Evolutionary conservation across 495 filamentous ascomycete genomes (phyloP), one percentile per base, ranked within the genome.

Genomic region (Venustampulla echinocandica): DNA sequence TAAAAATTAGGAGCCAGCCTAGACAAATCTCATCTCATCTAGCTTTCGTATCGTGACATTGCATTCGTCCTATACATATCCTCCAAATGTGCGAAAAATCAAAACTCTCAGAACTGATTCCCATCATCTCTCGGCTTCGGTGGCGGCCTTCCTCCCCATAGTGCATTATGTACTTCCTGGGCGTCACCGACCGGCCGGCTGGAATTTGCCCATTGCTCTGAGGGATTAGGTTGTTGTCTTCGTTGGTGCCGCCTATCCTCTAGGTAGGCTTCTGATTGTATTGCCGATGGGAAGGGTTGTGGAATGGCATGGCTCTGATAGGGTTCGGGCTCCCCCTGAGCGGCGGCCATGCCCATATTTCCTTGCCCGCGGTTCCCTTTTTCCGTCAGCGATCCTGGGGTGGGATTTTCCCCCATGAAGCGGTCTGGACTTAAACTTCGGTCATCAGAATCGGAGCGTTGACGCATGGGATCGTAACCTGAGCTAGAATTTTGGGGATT

Each of bases 401-500:
- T 46, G 11, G 14, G 4, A 23, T 47, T 40, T 30, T 24, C 4
- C 18, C 3, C 27, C 43, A 35, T 40, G 15, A 14, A 33, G 5
- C 48, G 47, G 10, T 30, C 52, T 13, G 37, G 25, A 34, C 39
- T 40, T 17, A 58, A 51, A 46, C 54, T 52, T 20, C 53, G 51
- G 2, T 49, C 52, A 34, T 55, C 47, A 2, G 41, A 11, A 43
- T 56, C 57, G 32, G 54, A 59, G 13, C 53, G 22, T 15, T 56
- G 43, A 19, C 40, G 27, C 2, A 53, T 47, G 21, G 53, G 57
- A 0, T 49, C 39, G 41, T 59, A 59, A 20, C 60, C 57, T 17
- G 33, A 45, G 5, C 54, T 27, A 11, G 53, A 48, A 28, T 53
- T 61, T 6, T 51, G 54, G 9, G 69, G 68, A 33, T 68, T 65